Conservation (phyloP, 148 eudicot species). For the Cornus suecica region DNA sequence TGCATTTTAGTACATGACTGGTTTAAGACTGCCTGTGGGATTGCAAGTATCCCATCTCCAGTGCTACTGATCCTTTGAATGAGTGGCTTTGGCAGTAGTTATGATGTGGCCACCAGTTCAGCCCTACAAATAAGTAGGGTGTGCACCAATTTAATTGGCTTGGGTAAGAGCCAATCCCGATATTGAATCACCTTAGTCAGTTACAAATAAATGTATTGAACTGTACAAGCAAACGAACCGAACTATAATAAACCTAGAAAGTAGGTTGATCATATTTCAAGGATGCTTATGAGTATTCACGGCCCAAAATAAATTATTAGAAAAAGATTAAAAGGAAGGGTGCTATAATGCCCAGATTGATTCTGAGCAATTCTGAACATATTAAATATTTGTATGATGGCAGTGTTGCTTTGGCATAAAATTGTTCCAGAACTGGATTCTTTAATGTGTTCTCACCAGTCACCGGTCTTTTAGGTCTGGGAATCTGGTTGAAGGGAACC, state of each 20-base stretch:
- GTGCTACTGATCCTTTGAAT: neutral
- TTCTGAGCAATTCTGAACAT: neutral
- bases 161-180: too few species aligned
- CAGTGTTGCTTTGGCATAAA: constrained; percentile 1
- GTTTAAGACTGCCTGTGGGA: neutral
- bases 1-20: neutral
- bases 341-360: neutral
- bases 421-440: constrained; percentile 8
- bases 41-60: neutral
- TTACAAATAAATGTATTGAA: too few species aligned
- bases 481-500: constrained; percentile 82
- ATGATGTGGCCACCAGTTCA: neutral
- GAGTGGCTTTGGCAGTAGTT: neutral
- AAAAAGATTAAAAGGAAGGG: too few species aligned
- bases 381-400: neutral
- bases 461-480: constrained; percentile 65
- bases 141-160: too few species aligned
- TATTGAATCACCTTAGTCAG: too few species aligned
- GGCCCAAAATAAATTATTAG: too few species aligned
- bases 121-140: neutral
- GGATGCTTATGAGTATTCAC: too few species aligned
- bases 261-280: too few species aligned
- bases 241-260: too few species aligned
- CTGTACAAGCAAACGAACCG: too few species aligned
- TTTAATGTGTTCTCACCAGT: constrained; percentile 8